These are phyloP conservation scores for Thyridium curvatum DNA, from an alignment of 2,329 filamentous ascomycete genomes.

Conservation along the genomic window DNA sequence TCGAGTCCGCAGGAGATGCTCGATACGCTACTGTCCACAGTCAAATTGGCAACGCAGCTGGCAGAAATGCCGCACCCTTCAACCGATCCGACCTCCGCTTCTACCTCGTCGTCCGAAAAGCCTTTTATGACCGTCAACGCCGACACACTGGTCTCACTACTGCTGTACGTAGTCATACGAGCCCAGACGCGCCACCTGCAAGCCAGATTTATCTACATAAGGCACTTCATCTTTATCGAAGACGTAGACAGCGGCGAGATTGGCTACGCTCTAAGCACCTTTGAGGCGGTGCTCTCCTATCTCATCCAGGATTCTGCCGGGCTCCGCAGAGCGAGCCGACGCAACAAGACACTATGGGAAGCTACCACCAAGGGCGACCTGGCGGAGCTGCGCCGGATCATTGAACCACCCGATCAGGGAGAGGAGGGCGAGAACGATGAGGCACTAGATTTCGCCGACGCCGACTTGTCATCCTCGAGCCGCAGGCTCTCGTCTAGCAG, in stretches of 20 bases:
- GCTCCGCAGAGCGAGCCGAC: slow-evolving; percentile 74
- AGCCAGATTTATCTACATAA: slow-evolving; percentile 87
- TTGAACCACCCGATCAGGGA: slow-evolving; percentile 59
- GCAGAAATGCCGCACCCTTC: slow-evolving; percentile 33
- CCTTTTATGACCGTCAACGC: slow-evolving; percentile 63
- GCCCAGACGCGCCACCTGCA: slow-evolving; percentile 84
- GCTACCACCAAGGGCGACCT: slow-evolving; percentile 74
- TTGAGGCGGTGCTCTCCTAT: slow-evolving; percentile 90
- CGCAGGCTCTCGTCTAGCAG: slow-evolving; percentile 36
- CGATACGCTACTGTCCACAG: slow-evolving; percentile 68
- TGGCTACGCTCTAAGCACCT: slow-evolving; percentile 91
- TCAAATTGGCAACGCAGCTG: slow-evolving; percentile 74
- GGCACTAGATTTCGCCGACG: slow-evolving; percentile 21
- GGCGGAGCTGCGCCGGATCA: slow-evolving; percentile 66
- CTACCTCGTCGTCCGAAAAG: slow-evolving; percentile 35
- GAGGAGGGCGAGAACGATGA: slow-evolving; percentile 28
- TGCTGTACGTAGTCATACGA: slow-evolving; percentile 88
- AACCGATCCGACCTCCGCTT: too few relatives aligned
- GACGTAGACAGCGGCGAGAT: slow-evolving; percentile 95
- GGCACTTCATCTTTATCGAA: slow-evolving; percentile 95
- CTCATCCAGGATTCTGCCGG: slow-evolving; percentile 75
- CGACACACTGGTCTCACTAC: slow-evolving; percentile 84
- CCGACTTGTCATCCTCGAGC: slow-evolving; percentile 29
- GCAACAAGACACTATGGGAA: slow-evolving; percentile 85
- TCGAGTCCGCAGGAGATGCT: slow-evolving; percentile 87